Conservation (phyloP, 306 rosid genomes). For the Adenanthera pavonina region DNA sequence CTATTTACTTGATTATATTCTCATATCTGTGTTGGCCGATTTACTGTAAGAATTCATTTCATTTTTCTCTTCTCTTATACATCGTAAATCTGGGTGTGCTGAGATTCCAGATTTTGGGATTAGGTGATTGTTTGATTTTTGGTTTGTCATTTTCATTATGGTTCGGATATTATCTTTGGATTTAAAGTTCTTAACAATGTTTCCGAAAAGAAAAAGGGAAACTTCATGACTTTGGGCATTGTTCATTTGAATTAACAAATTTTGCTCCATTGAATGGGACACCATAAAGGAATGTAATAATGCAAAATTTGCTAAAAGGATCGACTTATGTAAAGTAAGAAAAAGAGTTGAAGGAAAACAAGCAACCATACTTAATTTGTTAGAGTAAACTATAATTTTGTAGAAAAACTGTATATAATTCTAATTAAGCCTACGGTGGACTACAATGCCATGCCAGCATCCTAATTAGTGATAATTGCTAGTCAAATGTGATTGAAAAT, state of each 20-base stretch:
- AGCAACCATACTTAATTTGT: not conserved
- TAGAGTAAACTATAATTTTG: too few relatives aligned
- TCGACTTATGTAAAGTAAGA: not conserved
- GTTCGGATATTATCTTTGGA: not conserved
- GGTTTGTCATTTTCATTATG: conserved; percentile 13
- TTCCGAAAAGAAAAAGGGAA: too few relatives aligned
- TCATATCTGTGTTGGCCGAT: conserved; percentile 18
- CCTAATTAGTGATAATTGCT: too few relatives aligned
- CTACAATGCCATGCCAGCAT: too few relatives aligned
- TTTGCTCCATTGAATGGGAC: not conserved
- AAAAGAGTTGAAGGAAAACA: not conserved
- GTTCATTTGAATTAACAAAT: not conserved
- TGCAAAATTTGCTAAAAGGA: not conserved
- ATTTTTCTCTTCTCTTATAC: conserved; percentile 11
- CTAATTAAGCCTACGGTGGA: too few relatives aligned
- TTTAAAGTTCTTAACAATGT: too few relatives aligned
- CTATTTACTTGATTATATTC: not conserved
- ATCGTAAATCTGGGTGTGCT: conserved; percentile 32
- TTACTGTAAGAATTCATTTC: not conserved
- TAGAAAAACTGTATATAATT: too few relatives aligned
- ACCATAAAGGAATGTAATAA: too few relatives aligned
- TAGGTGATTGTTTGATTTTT: conserved; percentile 1
- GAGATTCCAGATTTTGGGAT: not conserved
- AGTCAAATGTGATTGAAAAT: too few relatives aligned
- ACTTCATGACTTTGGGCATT: not conserved